These are phyloP conservation scores for Suillus plorans DNA, from an alignment of 768 basidiomycete species.

Conservation along the genomic window DNA sequence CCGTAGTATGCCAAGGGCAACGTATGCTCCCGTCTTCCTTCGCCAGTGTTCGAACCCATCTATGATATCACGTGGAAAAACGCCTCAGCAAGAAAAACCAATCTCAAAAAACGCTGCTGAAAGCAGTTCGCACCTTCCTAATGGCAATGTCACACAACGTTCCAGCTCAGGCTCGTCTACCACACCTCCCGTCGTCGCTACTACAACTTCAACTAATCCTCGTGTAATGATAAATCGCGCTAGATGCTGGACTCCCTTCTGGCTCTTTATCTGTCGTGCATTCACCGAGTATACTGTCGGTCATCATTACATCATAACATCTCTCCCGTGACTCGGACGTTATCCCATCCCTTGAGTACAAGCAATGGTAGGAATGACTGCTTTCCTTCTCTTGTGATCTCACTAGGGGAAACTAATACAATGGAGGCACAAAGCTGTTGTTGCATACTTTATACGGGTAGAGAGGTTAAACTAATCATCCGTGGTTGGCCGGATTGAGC, in stretches of 20 bases:
- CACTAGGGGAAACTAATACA: neutral
- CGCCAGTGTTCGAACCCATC: no score
- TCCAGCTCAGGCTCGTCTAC: no score
- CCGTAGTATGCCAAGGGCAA: no score
- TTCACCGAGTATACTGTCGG: neutral
- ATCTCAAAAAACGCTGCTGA: no score
- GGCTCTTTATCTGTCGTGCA: neutral
- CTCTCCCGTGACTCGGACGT: neutral
- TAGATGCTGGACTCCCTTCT: neutral
- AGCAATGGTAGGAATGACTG: neutral
- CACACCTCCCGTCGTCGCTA: no score
- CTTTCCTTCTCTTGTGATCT: neutral
- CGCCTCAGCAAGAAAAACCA: no score
- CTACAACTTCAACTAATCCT: neutral
- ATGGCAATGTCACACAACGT: no score
- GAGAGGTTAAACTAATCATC: constrained; percentile 78
- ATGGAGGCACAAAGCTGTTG: neutral
- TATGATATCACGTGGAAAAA: no score
- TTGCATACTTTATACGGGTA: constrained; percentile 43
- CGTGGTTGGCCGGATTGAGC: constrained; percentile 77
- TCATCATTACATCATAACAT: neutral
- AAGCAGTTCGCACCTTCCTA: no score
- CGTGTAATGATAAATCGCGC: neutral
- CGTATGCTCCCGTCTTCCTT: no score
- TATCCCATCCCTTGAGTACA: neutral